Evolutionary conservation across 1,284 basidiomycete species (phyloP), one percentile per base, ranked within the genome.

Genomic region (Leucoagaricus sp.): DNA sequence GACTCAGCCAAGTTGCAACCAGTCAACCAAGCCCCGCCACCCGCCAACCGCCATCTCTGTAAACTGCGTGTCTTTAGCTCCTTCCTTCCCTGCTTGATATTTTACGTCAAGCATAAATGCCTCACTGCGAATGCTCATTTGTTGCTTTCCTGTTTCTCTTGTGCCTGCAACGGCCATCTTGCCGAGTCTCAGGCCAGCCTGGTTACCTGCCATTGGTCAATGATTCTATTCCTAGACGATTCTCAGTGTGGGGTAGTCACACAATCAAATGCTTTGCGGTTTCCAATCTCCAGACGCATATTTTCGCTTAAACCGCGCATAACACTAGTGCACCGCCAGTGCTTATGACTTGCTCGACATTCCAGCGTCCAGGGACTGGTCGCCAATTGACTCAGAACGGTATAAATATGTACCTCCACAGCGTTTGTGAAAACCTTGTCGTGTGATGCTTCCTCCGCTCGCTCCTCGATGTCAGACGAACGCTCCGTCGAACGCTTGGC

Each of bases 1-100:
- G 57, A 60, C 48, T 63, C 54, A 63, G 59, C 53, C 19, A 10
- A 49, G 28, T 45, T 38, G 44, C 42, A 40, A n/a, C 48, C 28
- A 38, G 28, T 40, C 31, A 53, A 38, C 28, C 15, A 15, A n/a
- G 12, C n/a, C n/a, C 4, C 36, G 15, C 4, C 7, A 8, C 9
- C 36, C n/a, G 36, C 9, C 8, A n/a, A 5, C 36, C 17, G 7
- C 36, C 7, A 6, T 7, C 13, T 33, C 7, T 33, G 7, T n/a
- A n/a, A n/a, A n/a, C 6, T 33, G 31, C 31, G 31, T 33, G 31
- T n/a, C 31, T 33, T 33, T 6, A 33, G 31, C 31, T 33, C n/a
- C n/a, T n/a, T n/a, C n/a, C n/a, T n/a, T n/a, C n/a, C n/a, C n/a
- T n/a, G n/a, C n/a, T n/a, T n/a, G n/a, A n/a, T n/a, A n/a, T n/a